Base-by-base conservation (phyloP, 148 eudicot species). In the Fallopia convolvulus region DNA sequence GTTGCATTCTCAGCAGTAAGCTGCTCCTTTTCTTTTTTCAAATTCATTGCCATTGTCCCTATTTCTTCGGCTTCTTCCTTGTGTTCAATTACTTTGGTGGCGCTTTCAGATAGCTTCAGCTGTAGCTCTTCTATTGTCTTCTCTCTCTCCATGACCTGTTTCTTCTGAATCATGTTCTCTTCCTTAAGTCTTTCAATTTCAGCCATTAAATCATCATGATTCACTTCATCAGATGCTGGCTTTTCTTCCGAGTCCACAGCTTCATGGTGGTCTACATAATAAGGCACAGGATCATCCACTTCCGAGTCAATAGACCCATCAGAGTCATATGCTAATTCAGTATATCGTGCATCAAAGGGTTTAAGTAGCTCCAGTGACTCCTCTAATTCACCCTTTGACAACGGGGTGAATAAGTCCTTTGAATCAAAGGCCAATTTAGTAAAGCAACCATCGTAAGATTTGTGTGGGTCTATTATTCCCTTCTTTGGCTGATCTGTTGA, bases 211-310 rank as follows among this genome's bases (percentile, higher is more conserved):
- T 21, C 18, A 15, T 32, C 40, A 32, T 65, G 41, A 30, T 65
- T 65, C 41, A 13, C 3, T 65, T 30, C 17, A 30, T 39, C 70
- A 12, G 74, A 72, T 3, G 30, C 7, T 18, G 72, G 86, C n/a
- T 44, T 75, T 70, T 76, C 77, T 18, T 40, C 76, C 7, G 61
- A 77, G 41, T 46, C 74, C 18, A 21, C 49, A 30, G 73, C 78
- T 58, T 55, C 58, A 12, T 78, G 48, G 50, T 39, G 48, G 50
- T 39, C 47, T 48, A 68, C 89, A 50, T 84, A 87, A 50, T 84
- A 87, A 63, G 55, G 76, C 63, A 86, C 89, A n/a, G 94, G 96
- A 81, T 94, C 97, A 81, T 92, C 96, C 50, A 92, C 83, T 82
- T 94, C 99, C 23, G 99, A 94, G 76, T 85, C 92, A 60, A 75